Base-by-base conservation (phyloP, 805 yeast genomes). In the Kodamaea kaohsiungensis region DNA sequence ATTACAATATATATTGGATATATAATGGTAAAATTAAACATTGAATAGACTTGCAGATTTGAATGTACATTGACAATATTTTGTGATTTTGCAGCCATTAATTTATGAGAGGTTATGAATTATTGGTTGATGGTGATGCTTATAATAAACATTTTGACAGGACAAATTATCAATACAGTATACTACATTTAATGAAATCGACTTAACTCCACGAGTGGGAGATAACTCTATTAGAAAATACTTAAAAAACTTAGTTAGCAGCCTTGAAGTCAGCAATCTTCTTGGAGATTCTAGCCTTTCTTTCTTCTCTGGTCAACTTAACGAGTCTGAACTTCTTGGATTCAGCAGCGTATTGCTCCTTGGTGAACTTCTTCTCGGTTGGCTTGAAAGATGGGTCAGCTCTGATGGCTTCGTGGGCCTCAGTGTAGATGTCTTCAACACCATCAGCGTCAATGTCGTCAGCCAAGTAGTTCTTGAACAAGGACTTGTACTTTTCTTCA, bases 401-500 rank as follows among this genome's bases (percentile, higher is more conserved):
- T 84, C 98, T 92, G 85, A 95, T 95, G 69, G 86, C 84, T 75
- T 84, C 96, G 80, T 91, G 98, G 72, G 99, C 99, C 71, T 85
- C 88, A 64, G 84, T 69, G 92, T 93, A 95, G 78, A 95, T 76
- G 74, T 95, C 99, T 86, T 95, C 99, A 68, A 95, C 75, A 66
- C 88, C 89, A 72, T 95, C 99, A 69, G 98, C 95, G 78, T 95
- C 98, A 70, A 95, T 84, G 78, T 91, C 98, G 72, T 93, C 98
- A 68, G 87, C 97, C 67, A 95, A 78, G 93, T 95, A 95, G 71
- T 91, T 85, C 84, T 89, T 87, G 96, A 93, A 93, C 76, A 93
- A 85, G 75, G 89, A 85, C 80, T 87, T 86, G 97, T 86, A 93
- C 84, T 95, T 93, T 86, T 93, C 99, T 85, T 93, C 99, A 88